These are phyloP conservation scores for Epichloe sibirici DNA, from an alignment of 2,329 filamentous ascomycete genomes.

Conservation along the genomic window DNA sequence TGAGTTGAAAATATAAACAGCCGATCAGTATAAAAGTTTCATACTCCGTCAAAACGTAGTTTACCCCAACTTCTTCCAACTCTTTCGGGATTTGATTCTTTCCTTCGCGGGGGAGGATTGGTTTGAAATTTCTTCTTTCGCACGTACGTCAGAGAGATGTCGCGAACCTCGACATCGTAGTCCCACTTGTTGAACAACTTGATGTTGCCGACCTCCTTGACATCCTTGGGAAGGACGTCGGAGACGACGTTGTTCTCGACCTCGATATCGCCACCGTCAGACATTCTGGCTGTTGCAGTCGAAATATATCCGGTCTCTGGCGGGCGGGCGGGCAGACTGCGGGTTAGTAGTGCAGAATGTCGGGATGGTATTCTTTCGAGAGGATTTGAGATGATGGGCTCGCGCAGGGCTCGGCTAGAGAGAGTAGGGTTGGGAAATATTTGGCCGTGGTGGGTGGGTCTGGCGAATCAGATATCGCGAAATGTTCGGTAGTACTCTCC, in stretches of 20 bases:
- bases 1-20: conserved; percentile 10
- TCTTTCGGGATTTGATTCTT: not conserved
- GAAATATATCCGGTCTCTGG: conserved; percentile 21
- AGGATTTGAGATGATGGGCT: conserved; percentile 21
- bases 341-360: conserved; percentile 26
- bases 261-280: conserved; percentile 90
- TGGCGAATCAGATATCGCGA: conserved; percentile 23
- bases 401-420: conserved; percentile 1
- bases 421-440: conserved; percentile 23
- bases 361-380: conserved; percentile 26
- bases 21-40: conserved; percentile 19
- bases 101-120: not conserved
- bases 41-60: not conserved
- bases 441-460: conserved; percentile 19
- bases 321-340: conserved; percentile 23
- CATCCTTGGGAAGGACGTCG: conserved; percentile 84
- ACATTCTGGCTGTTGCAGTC: conserved; percentile 55
- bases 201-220: conserved; percentile 80
- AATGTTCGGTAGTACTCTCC: conserved; percentile 17
- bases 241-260: conserved; percentile 66
- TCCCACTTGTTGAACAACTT: conserved; percentile 97
- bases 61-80: not conserved
- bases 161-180: conserved; percentile 99
- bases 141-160: conserved; percentile 96
- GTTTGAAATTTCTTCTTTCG: not conserved